Conservation (phyloP, 176 grass and related monocot species). For the Oryza coarctata region DNA sequence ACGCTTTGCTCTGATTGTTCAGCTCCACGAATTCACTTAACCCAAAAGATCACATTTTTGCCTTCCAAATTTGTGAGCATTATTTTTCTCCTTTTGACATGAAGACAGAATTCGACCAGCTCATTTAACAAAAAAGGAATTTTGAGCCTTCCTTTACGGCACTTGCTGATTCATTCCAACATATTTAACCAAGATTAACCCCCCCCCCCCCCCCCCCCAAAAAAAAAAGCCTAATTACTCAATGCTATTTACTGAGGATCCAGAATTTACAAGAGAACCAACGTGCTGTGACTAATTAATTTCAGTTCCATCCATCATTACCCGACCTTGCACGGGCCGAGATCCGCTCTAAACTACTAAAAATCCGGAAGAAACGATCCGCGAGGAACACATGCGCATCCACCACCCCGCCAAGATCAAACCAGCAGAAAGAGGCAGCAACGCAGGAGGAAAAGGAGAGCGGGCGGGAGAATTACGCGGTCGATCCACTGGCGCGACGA, state of each 20-base stretch:
- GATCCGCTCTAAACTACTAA: neutral
- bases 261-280: neutral
- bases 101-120: neutral
- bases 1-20: neutral
- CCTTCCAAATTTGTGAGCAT: neutral
- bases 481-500: constrained; percentile 86
- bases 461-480: constrained; percentile 20
- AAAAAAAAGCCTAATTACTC: neutral
- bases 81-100: neutral
- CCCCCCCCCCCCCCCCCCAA: no score
- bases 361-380: neutral
- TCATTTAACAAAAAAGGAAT: neutral
- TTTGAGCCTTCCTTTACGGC: neutral
- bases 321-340: neutral
- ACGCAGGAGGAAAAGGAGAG: neutral
- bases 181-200: neutral
- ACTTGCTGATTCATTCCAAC: neutral
- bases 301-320: neutral
- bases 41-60: neutral
- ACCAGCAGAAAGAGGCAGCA: neutral
- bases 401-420: constrained; percentile 6
- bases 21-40: neutral
- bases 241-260: neutral
- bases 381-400: no score
- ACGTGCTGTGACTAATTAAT: neutral